phyloP scores from a whole-genome alignment of 371 early-diverging fungal species.

The Syncephalastrum racemosum region DNA sequence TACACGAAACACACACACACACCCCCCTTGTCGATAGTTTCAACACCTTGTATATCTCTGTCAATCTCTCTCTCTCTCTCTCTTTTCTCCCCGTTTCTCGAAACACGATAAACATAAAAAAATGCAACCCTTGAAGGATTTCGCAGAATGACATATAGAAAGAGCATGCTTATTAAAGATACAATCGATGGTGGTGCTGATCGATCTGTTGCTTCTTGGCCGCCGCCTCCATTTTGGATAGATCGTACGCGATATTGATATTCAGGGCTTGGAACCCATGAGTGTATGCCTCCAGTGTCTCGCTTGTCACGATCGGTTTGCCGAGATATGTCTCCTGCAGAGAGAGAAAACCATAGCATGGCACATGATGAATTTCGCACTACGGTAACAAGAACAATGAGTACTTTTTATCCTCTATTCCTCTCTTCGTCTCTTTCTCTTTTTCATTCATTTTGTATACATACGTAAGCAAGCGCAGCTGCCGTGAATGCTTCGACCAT shows the following conservation, averaged over 20 bases:
- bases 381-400: slow-evolving; percentile 4
- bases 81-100: no score
- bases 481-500: slow-evolving; percentile 38
- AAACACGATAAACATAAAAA: not conserved
- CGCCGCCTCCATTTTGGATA: slow-evolving; percentile 10
- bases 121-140: not conserved
- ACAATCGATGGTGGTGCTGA: slow-evolving; percentile 44
- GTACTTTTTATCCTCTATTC: no score
- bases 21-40: no score
- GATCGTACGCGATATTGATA: slow-evolving; percentile 14
- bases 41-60: no score
- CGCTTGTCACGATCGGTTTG: slow-evolving; percentile 33
- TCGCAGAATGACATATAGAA: not conserved
- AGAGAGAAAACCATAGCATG: slow-evolving; percentile 37
- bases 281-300: slow-evolving; percentile 32
- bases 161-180: slow-evolving; percentile 22
- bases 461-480: slow-evolving; percentile 40
- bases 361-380: slow-evolving; percentile 44
- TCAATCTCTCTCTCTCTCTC: no score
- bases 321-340: slow-evolving; percentile 48
- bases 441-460: no score
- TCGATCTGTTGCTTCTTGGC: slow-evolving; percentile 16
- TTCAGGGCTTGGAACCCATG: slow-evolving; percentile 17
- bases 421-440: not conserved
- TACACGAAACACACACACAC: no score